Evolutionary conservation across 139 green algal genomes (phyloP).

Genomic region (Auxenochlorella pyrenoidosa): DNA sequence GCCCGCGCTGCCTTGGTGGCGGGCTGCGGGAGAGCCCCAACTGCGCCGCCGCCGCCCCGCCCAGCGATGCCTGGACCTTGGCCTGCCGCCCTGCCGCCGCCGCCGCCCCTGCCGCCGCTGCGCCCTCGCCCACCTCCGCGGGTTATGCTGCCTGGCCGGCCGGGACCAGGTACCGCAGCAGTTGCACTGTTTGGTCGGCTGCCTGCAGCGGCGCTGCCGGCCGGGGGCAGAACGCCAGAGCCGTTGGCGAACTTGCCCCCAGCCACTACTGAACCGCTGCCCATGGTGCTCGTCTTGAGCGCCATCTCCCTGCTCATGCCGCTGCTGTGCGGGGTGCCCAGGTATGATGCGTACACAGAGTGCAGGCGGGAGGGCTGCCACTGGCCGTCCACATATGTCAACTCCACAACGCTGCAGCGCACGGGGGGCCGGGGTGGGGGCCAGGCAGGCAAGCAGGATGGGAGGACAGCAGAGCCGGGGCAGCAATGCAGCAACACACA

Average conservation of each 20-base stretch:
- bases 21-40: too few relatives aligned
- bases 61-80: too few relatives aligned
- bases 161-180: too few relatives aligned
- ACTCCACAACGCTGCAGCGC: conserved; percentile 17
- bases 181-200: too few relatives aligned
- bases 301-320: not conserved
- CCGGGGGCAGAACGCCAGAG: not conserved
- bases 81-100: too few relatives aligned
- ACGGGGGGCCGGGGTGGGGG: too few relatives aligned
- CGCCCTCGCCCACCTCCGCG: too few relatives aligned
- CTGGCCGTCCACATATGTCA: conserved; percentile 22
- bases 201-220: not conserved
- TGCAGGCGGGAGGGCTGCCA: conserved; percentile 6
- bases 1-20: too few relatives aligned
- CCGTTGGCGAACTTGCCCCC: not conserved
- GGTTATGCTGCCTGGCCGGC: too few relatives aligned
- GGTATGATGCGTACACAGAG: not conserved
- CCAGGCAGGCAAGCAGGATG: not conserved
- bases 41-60: too few relatives aligned
- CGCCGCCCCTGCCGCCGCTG: too few relatives aligned
- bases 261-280: not conserved
- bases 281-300: not conserved
- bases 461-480: too few relatives aligned
- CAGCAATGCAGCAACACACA: not conserved
- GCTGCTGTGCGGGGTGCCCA: not conserved